Base-by-base conservation (phyloP, 78 protist genomes). In the Thecamonas trahens region DNA sequence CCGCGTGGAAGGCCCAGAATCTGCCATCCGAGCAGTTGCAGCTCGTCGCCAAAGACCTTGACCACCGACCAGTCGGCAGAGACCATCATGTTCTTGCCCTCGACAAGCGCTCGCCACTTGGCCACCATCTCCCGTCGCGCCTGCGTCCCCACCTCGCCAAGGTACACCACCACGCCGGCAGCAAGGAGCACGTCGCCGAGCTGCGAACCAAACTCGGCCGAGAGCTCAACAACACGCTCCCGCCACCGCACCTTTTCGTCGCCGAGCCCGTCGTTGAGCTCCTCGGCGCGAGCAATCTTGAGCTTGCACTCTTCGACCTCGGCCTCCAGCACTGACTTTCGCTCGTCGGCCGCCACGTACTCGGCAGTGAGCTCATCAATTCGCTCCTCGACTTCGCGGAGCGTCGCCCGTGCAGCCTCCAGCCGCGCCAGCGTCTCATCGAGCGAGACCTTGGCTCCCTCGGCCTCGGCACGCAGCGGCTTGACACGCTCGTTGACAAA, bases 121-220 rank as follows among this genome's bases (percentile, higher is more conserved):
- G 9, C 64, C 18, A 28, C 7, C 22, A 29, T 1, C 61, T 8
- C 38, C 17, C 22, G 49, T 29, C 72, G 59, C 26, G 7, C 26
- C 42, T 18, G 8, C 50, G 60, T 6, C 50, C 90, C 88, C 78
- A 90, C 87, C 49, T 91, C 80, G 8, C 97, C 97, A 6, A 83
- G 44, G 70, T 93, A 93, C 32, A 89, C 73, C 32, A 93, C 31
- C 38, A 52, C 26, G 26, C 92, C 95, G 0, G 90, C 53, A 59
- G 84, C 49, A 1, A 85, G 20, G 22, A 93, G 67, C 35, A 72
- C 55, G 74, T 89, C 86, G 31, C 94, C 97, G 2, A 74, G 52
- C 28, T 87, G 76, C 49, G 35, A 55, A 38, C 0, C 2, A 31
- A 34, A 32, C 40, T 24, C 50, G 34, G 44, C 50, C 22, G 9